Evolutionary conservation across 2,329 filamentous ascomycete species (phyloP).

Genomic region (Pyrenochaeta sp.): DNA sequence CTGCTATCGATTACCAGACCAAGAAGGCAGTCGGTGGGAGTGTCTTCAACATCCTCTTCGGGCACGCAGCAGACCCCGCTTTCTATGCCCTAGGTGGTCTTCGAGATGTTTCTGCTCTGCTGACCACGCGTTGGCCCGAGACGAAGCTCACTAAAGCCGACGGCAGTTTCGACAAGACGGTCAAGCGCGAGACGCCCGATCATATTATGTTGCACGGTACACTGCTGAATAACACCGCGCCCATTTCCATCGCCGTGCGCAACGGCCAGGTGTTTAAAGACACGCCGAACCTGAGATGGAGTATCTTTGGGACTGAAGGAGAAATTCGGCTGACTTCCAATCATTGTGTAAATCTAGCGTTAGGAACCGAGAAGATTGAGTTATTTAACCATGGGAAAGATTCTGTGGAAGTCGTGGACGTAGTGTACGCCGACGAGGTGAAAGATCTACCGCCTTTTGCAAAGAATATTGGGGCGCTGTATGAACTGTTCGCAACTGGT

Average conservation of each 20-base stretch:
- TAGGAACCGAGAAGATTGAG: slow-evolving; percentile 54
- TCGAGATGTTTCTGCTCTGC: slow-evolving; percentile 7
- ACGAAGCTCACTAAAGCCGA: slow-evolving; percentile 23
- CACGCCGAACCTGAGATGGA: slow-evolving; percentile 17
- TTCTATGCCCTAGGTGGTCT: slow-evolving; percentile 29
- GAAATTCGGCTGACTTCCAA: slow-evolving; percentile 31
- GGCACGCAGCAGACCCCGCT: slow-evolving; percentile 43
- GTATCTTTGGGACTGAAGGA: slow-evolving; percentile 27
- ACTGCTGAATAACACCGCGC: slow-evolving; percentile 10
- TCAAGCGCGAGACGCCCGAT: slow-evolving; percentile 56
- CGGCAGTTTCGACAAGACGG: slow-evolving; percentile 2
- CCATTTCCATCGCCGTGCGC: slow-evolving; percentile 20
- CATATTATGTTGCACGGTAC: slow-evolving; percentile 52
- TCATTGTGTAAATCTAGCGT: slow-evolving; percentile 41
- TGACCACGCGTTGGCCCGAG: slow-evolving; percentile 8
- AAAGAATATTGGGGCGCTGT: slow-evolving; percentile 62
- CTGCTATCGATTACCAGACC: slow-evolving; percentile 21
- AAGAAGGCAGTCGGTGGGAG: slow-evolving; percentile 25
- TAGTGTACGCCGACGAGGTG: slow-evolving; percentile 57
- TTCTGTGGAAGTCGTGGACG: slow-evolving; percentile 54
- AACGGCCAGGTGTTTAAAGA: slow-evolving; percentile 25
- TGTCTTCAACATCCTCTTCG: slow-evolving; percentile 23
- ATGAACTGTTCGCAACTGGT: slow-evolving; percentile 62
- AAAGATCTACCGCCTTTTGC: slow-evolving; percentile 51
- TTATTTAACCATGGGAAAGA: slow-evolving; percentile 61